Percentiles rank a stretch among this genome's conserved stretches.
phyloP scores from a whole-genome alignment of 2,329 filamentous ascomycete species.

The Aureobasidium sp. region DNA sequence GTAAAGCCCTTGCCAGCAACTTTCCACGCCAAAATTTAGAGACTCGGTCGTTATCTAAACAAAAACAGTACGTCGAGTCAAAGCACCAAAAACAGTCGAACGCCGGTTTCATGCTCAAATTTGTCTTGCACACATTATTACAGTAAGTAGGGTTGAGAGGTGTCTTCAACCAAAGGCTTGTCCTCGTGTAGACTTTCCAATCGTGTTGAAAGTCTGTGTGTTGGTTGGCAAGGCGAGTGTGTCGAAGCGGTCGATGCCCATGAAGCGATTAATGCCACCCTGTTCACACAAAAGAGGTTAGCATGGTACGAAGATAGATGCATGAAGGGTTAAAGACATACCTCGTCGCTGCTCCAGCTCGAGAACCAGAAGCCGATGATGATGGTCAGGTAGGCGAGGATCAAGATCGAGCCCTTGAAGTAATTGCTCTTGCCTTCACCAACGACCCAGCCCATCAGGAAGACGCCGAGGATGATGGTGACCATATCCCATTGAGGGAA shows the following conservation, averaged over 20 bases:
- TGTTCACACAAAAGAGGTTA: neutral
- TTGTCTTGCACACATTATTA: neutral
- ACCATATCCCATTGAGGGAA: conserved; percentile 99
- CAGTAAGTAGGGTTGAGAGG: neutral
- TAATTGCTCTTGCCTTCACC: conserved; percentile 99
- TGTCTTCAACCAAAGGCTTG: neutral
- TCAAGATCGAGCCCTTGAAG: conserved; percentile 95
- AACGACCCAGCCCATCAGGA: conserved; percentile 94
- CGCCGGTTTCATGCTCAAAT: neutral
- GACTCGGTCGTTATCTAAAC: neutral
- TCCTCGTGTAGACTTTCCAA: conserved; percentile 22
- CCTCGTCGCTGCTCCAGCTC: conserved; percentile 48
- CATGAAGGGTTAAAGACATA: conserved; percentile 16
- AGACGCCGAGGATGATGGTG: conserved; percentile 90
- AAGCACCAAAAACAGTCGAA: neutral
- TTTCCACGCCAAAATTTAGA: neutral
- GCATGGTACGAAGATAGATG: neutral
- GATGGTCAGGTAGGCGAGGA: conserved; percentile 88
- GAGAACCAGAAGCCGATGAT: conserved; percentile 87
- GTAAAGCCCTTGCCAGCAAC: neutral
- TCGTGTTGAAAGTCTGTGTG: conserved; percentile 33
- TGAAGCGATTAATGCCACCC: conserved; percentile 17
- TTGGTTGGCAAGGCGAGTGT: conserved; percentile 29
- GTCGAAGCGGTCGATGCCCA: conserved; percentile 40
- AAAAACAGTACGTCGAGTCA: neutral